Evolutionary conservation across 495 filamentous ascomycete genomes (phyloP).

Genomic region (Cladorrhinum samala): DNA sequence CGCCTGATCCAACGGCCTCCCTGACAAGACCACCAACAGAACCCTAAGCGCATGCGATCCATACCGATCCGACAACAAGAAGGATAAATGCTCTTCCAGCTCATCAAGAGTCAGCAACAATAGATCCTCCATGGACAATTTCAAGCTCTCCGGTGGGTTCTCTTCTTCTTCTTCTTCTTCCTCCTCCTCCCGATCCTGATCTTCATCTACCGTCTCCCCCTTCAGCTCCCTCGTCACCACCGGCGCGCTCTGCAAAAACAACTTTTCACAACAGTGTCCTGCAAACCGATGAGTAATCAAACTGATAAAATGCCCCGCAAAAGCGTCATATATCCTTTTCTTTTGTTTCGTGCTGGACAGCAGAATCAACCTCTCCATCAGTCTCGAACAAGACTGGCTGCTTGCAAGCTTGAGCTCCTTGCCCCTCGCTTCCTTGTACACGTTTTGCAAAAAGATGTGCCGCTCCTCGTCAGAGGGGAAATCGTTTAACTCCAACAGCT

Average conservation of each 20-base stretch:
- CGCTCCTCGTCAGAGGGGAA: constrained; percentile 75
- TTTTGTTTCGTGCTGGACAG: constrained; percentile 75
- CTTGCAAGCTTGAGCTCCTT: constrained; percentile 95
- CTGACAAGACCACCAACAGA: constrained; percentile 77
- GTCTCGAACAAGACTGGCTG: constrained; percentile 87
- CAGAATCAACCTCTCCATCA: constrained; percentile 86
- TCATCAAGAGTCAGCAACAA: constrained; percentile 79
- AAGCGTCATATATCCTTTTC: constrained; percentile 75
- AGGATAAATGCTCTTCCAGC: constrained; percentile 75
- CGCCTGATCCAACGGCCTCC: constrained; percentile 61
- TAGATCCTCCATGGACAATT: constrained; percentile 68
- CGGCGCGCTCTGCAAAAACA: constrained; percentile 77
- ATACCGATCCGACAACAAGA: constrained; percentile 77
- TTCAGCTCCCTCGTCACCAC: constrained; percentile 67
- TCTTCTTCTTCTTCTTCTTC: constrained; percentile 34
- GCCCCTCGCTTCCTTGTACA: constrained; percentile 77
- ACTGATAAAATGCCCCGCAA: constrained; percentile 81
- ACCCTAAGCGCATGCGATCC: constrained; percentile 88
- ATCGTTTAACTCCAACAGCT: constrained; percentile 80
- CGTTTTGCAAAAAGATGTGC: constrained; percentile 71
- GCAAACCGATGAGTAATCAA: constrained; percentile 93
- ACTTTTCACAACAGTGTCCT: constrained; percentile 90
- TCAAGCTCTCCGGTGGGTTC: constrained; percentile 22
- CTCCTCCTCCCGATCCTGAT: constrained; percentile 16
- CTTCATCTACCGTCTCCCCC: too few relatives aligned